Base-by-base conservation (phyloP, 129 eudicot genomes). In the Pseudognaphalium luteoalbum region DNA sequence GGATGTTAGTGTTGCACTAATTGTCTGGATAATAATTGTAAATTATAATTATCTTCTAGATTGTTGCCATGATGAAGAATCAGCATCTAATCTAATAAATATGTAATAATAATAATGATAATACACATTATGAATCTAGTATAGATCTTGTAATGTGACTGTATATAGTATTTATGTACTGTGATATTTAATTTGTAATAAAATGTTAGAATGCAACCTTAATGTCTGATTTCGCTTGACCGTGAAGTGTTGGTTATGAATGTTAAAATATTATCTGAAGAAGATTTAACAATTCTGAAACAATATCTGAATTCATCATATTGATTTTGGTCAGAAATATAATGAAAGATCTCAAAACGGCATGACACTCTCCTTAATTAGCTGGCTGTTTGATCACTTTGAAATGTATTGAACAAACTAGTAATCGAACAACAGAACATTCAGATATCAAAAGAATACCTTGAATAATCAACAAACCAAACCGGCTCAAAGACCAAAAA, bases 1-100 rank as follows among this genome's bases (percentile, higher is more conserved):
- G 77, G 63, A 28, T 74, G 82, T 67, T 71, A 61, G 66, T 57
- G 76, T 77, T 76, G 66, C 51, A 61, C 65, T 20, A 71, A 35
- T n/a, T 76, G 66, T 78, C 16, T 60, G 63, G 66, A 64, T 66
- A 60, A 42, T 54, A 73, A 41, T 9, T 41, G 37, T 34, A 34
- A 34, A 34, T 39, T 47, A 47, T 47, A 47, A 57, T 65, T 28
- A 62, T 62, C 66, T 50, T 64, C 42, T 41, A 32, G 11, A 34
- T 37, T 56, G 56, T 72, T 66, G 76, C 47, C 75, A 60, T 19
- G 65, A 44, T 50, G 41, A 50, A 59, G 51, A 61, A 70, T 52
- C 58, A 66, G 81, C 77, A 62, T 52, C 59, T 68, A 32, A 62
- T 52, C 59, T 68, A 32, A 75, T 73, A 12, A 66, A 61, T n/a